Conservation (phyloP, 2,329 filamentous ascomycete species). For the Xylaria sp. region DNA sequence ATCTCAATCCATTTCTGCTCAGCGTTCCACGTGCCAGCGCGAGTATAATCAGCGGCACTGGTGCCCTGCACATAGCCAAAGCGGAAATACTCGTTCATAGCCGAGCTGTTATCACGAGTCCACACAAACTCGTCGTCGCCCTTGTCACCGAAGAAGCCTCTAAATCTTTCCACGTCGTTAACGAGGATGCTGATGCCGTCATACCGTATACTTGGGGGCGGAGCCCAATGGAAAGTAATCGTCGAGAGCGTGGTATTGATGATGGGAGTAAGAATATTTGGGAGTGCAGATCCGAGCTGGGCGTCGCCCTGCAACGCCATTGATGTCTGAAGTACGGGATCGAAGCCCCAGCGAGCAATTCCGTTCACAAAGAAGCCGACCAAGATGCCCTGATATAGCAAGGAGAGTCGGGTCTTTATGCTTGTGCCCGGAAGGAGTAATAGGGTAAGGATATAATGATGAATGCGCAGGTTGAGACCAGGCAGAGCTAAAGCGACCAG, state of each 20-base stretch:
- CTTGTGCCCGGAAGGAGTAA: slow-evolving; percentile 88
- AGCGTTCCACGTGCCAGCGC: slow-evolving; percentile 75
- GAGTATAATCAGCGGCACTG: slow-evolving; percentile 75
- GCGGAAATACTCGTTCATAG: slow-evolving; percentile 75
- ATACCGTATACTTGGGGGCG: slow-evolving; percentile 62
- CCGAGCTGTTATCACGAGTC: slow-evolving; percentile 59
- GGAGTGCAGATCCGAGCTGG: slow-evolving; percentile 71
- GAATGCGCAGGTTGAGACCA: slow-evolving; percentile 81
- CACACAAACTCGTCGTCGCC: slow-evolving; percentile 67
- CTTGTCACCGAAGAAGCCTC: slow-evolving; percentile 73
- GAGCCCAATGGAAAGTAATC: slow-evolving; percentile 70
- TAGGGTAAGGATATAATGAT: slow-evolving; percentile 93
- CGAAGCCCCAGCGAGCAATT: slow-evolving; percentile 93
- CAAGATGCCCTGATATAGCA: slow-evolving; percentile 90
- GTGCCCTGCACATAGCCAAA: slow-evolving; percentile 79
- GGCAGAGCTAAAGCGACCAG: slow-evolving; percentile 78
- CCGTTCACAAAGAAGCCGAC: slow-evolving; percentile 95
- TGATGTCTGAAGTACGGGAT: slow-evolving; percentile 85
- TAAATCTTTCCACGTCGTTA: slow-evolving; percentile 85
- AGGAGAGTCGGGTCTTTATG: slow-evolving; percentile 84
- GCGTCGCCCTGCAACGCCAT: slow-evolving; percentile 76
- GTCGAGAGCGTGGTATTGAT: slow-evolving; percentile 67
- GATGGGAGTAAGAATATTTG: slow-evolving; percentile 58
- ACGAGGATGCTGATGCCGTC: slow-evolving; percentile 84
- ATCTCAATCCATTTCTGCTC: slow-evolving; percentile 75